Percentiles rank a stretch among this genome's conserved stretches.
Conservation (phyloP, 2,329 filamentous ascomycete genomes). For the Exophiala viscosa region DNA sequence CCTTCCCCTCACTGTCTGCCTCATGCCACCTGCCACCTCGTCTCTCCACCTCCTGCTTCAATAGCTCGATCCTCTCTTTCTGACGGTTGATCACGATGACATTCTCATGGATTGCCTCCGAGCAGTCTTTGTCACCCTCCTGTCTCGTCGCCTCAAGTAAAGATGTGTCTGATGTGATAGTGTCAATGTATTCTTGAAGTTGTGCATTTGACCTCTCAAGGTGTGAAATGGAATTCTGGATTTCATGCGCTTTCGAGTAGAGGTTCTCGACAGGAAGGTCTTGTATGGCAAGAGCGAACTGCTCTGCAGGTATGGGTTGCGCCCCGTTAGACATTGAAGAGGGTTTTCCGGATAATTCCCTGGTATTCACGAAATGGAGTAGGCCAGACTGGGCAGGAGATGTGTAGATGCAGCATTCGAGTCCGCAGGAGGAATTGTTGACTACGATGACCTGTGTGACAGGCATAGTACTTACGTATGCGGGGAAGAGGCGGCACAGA, state of each 20-base stretch:
- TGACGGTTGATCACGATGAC: conserved; percentile 54
- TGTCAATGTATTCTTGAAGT: conserved; percentile 49
- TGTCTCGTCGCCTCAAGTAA: conserved; percentile 30
- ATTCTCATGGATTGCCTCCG: conserved; percentile 58
- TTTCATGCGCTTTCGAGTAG: conserved; percentile 59
- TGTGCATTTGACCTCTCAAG: conserved; percentile 56
- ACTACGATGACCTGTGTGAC: too few relatives aligned
- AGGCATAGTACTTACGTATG: too few relatives aligned
- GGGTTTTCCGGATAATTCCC: too few relatives aligned
- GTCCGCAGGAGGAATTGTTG: too few relatives aligned
- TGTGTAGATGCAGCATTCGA: too few relatives aligned
- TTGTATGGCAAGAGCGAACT: conserved; percentile 55
- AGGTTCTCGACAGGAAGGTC: conserved; percentile 56
- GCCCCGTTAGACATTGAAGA: conserved; percentile 48
- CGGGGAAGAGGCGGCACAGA: too few relatives aligned
- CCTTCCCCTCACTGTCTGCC: conserved; percentile 26
- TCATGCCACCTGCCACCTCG: conserved; percentile 54
- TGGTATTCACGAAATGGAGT: too few relatives aligned
- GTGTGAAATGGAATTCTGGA: conserved; percentile 58
- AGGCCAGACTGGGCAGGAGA: too few relatives aligned
- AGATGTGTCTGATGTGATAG: conserved; percentile 23
- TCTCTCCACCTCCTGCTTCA: conserved; percentile 54
- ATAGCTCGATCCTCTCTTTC: conserved; percentile 51
- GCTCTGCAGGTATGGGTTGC: conserved; percentile 47
- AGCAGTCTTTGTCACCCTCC: conserved; percentile 49